Percentiles rank a stretch among this genome's conserved stretches.
phyloP scores from a whole-genome alignment of 1,284 basidiomycete genomes.

The Abortiporus biennis region DNA sequence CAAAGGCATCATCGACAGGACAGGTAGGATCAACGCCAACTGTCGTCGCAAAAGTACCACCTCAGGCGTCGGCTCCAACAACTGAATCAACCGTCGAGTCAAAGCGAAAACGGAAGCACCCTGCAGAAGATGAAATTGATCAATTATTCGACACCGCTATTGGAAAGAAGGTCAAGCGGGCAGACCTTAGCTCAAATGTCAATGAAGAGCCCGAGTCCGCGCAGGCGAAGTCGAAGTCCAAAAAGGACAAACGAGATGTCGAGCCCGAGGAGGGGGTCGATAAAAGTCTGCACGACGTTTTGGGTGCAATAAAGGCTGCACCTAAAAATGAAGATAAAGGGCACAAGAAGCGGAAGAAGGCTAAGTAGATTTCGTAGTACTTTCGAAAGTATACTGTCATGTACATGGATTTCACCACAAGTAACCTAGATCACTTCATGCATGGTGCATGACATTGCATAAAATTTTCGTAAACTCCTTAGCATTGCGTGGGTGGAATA shows the following conservation, averaged over 20 bases:
- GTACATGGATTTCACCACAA: no score
- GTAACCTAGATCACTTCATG: no score
- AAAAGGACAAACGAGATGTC: slow-evolving; percentile 11
- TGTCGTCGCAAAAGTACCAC: not conserved
- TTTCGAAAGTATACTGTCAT: no score
- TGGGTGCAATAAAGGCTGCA: slow-evolving; percentile 38
- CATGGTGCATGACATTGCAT: no score
- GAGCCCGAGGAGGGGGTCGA: slow-evolving; percentile 17
- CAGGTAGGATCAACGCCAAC: not conserved
- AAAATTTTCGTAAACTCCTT: no score
- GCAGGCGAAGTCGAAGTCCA: slow-evolving; percentile 7
- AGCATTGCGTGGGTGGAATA: no score
- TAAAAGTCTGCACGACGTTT: slow-evolving; percentile 29
- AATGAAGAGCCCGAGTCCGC: not conserved
- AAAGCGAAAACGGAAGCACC: slow-evolving; percentile 20
- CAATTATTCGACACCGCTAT: slow-evolving; percentile 53
- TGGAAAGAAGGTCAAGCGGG: slow-evolving; percentile 54
- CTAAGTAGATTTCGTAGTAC: no score
- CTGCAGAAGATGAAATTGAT: slow-evolving; percentile 63
- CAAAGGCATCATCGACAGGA: slow-evolving; percentile 11
- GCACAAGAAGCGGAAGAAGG: slow-evolving; percentile 19
- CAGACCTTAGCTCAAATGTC: slow-evolving; percentile 25
- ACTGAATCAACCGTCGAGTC: slow-evolving; percentile 7
- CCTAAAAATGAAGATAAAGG: slow-evolving; percentile 29
- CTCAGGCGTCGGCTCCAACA: not conserved